Evolutionary conservation across 1,284 basidiomycete genomes (phyloP).

Genomic region (Grifola frondosa): DNA sequence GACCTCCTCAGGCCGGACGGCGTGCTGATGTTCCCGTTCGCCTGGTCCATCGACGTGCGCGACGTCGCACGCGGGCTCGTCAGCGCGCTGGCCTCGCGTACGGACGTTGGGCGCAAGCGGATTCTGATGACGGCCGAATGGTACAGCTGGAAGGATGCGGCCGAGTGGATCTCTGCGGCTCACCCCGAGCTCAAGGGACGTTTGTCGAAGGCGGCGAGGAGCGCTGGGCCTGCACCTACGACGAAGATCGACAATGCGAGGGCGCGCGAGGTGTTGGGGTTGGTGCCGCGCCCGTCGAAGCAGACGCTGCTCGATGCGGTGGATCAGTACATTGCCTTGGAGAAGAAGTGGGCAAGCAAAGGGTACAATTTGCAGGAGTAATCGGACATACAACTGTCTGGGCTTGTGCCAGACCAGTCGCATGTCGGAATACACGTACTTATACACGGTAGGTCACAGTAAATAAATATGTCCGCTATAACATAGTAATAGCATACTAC

Average conservation of each 20-base stretch:
- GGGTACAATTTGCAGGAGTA: constrained; percentile 11
- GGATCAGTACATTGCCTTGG: constrained; percentile 21
- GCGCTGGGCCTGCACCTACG: constrained; percentile 5
- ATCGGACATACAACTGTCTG: too few relatives aligned
- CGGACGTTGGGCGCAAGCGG: constrained; percentile 22
- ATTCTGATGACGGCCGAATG: constrained; percentile 22
- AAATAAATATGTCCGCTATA: not conserved
- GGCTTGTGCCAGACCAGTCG: too few relatives aligned
- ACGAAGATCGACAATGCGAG: constrained; percentile 17
- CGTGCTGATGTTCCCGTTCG: constrained; percentile 7
- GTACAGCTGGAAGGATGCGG: constrained; percentile 20
- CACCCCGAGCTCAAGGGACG: constrained; percentile 25
- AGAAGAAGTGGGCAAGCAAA: constrained; percentile 22
- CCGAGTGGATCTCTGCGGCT: constrained; percentile 15
- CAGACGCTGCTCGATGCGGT: constrained; percentile 24
- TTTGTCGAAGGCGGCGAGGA: constrained; percentile 10
- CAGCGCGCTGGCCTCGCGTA: constrained; percentile 18
- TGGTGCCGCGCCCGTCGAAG: constrained; percentile 19
- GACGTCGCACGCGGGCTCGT: constrained; percentile 28
- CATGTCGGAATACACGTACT: not conserved
- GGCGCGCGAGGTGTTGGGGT: constrained; percentile 22
- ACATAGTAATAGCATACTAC: too few relatives aligned
- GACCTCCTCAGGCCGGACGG: constrained; percentile 9
- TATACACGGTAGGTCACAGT: not conserved
- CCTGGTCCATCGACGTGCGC: constrained; percentile 22